A percentile compares a stretch with the other conserved stretches of the same genome.
Evolutionary conservation across 352 stramenopile genomes (phyloP).

Genomic region (Globisporangium viniferum): DNA sequence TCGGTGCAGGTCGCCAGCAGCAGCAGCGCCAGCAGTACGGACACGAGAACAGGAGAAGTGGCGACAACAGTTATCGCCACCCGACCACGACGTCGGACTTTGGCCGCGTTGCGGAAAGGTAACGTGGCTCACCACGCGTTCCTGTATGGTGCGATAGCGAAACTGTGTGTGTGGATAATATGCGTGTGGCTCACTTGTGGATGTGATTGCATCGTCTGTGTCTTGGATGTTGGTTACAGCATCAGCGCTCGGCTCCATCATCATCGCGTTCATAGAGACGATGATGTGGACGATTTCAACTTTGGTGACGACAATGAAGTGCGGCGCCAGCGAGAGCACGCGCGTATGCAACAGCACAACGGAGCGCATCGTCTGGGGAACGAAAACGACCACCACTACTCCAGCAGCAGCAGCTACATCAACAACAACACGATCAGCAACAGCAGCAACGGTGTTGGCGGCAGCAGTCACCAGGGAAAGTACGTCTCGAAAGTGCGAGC

Average conservation of each 20-base stretch:
- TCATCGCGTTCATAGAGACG: background rate
- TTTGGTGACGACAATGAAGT: constrained; percentile 9
- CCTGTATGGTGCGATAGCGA: background rate
- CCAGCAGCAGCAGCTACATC: background rate
- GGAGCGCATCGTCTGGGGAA: background rate
- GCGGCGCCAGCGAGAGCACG: background rate
- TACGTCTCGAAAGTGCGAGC: constrained; percentile 8
- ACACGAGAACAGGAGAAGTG: background rate
- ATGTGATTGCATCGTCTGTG: background rate
- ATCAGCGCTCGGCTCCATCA: background rate
- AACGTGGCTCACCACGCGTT: background rate
- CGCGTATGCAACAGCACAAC: background rate
- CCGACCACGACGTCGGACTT: constrained; percentile 4
- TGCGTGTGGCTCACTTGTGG: background rate
- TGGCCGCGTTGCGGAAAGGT: constrained; percentile 4
- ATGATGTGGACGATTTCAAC: constrained; percentile 9
- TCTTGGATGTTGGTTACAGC: background rate
- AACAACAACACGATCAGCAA: background rate
- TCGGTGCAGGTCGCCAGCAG: constrained; percentile 3
- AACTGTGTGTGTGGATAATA: background rate
- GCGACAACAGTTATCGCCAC: background rate
- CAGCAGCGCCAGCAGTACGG: constrained; percentile 6
- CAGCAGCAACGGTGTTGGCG: background rate
- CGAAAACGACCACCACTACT: background rate
- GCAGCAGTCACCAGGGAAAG: background rate